Evolutionary conservation across 2,329 filamentous ascomycete genomes (phyloP), one percentile per base, ranked within the genome.

Genomic region (Claviceps capensis): DNA sequence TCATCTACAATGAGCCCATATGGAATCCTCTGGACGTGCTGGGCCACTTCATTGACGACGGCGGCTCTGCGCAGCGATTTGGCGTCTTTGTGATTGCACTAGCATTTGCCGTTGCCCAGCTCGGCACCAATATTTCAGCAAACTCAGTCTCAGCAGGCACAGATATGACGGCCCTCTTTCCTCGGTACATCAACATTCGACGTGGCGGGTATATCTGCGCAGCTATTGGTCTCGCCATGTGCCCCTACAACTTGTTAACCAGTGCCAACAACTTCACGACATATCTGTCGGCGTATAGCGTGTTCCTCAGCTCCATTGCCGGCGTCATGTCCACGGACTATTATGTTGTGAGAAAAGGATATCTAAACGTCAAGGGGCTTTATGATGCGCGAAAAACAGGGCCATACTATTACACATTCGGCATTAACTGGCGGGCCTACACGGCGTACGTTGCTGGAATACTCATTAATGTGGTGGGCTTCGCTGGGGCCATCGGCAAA

Each of bases 311-410:
- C 54, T 88, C 86, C 44, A 94, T 96, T 56, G 89, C 88, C 0
- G 90, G 90, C n/a, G 88, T 95, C 57, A 93, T 95, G 71, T 74
- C 89, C 54, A 79, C 76, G 59, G 90, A 96, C 67, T 96, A 96
- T 72, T 96, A 94, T 67, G 56, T 85, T 52, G 86, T 95, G 5
- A 85, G 90, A 53, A 82, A 78, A 53, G 90, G 90, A 5, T 95
- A 89, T 64, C 73, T 93, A 2, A 80, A 89, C 57, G 73, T 91
- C 58, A 82, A 80, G 60, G 82, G 88, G 52, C 77, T 96, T 0
- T 96, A 95, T 72, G 83, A 84, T 49, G 84, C 78, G 9, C 79
- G 81, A 51, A 75, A 72, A 52, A 71, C 69, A 0, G 79, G 80
- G 0, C 84, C 81, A 0, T 96, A 96, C 68, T 91, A 77, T 66